Percentiles rank a stretch among this genome's conserved stretches.
Conservation (phyloP, 495 filamentous ascomycete genomes). For the Podospora anserina region DNA sequence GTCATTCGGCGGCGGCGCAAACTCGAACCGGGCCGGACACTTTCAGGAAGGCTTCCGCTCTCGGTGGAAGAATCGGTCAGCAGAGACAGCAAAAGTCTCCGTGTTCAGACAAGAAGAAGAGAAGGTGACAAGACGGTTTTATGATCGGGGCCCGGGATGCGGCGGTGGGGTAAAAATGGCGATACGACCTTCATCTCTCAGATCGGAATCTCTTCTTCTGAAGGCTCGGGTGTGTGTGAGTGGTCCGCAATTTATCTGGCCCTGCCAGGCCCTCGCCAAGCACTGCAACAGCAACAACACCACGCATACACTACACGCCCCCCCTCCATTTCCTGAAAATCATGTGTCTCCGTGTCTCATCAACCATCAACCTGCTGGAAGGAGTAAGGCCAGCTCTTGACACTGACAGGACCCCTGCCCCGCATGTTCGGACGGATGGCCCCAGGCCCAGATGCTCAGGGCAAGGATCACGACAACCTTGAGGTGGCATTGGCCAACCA, state of each 20-base stretch:
- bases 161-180: constrained; percentile 14
- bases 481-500: constrained; percentile 14
- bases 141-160: not conserved
- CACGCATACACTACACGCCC: too few species aligned
- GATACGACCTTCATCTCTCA: constrained; percentile 6
- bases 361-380: too few species aligned
- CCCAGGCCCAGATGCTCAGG: not conserved
- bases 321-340: too few species aligned
- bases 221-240: too few species aligned
- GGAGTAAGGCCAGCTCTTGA: too few species aligned
- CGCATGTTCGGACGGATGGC: not conserved
- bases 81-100: not conserved
- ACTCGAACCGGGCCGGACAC: not conserved
- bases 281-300: not conserved
- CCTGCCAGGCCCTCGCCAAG: constrained; percentile 10
- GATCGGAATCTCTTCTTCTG: too few species aligned
- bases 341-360: too few species aligned
- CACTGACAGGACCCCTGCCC: not conserved
- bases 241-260: constrained; percentile 8
- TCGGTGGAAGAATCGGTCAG: not conserved
- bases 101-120: not conserved
- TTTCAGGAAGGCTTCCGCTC: not conserved
- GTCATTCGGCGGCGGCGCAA: not conserved
- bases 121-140: not conserved
- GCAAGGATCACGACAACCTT: not conserved